These are phyloP conservation scores for Penicillium corylophilum DNA, from an alignment of 2,329 filamentous ascomycete genomes.

Conservation along the genomic window DNA sequence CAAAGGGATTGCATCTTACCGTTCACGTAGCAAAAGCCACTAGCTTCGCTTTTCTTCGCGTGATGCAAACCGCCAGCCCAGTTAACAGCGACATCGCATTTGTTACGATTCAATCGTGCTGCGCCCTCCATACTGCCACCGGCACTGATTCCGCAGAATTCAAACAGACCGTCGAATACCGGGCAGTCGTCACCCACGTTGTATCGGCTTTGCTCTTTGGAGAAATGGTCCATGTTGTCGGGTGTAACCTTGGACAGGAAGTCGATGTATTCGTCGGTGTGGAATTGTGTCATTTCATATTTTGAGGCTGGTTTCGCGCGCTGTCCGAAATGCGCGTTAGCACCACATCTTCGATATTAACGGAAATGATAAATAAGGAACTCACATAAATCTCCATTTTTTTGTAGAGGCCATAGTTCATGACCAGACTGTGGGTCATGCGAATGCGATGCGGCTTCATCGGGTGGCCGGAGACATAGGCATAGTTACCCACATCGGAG, in stretches of 20 bases:
- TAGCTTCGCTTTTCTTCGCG: slow-evolving; percentile 91
- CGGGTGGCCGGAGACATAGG: slow-evolving; percentile 75
- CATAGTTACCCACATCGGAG: slow-evolving; percentile 96
- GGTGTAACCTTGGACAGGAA: slow-evolving; percentile 85
- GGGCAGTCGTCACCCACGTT: slow-evolving; percentile 66
- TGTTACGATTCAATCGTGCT: slow-evolving; percentile 64
- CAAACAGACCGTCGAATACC: slow-evolving; percentile 68
- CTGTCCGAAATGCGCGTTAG: slow-evolving; percentile 45
- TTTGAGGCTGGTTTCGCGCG: slow-evolving; percentile 74
- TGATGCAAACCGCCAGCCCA: slow-evolving; percentile 98
- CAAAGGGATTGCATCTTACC: slow-evolving; percentile 40
- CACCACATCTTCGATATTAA: not conserved
- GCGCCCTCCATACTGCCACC: slow-evolving; percentile 70
- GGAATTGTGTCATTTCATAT: slow-evolving; percentile 71
- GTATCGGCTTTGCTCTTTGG: slow-evolving; percentile 82
- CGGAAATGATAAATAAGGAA: slow-evolving; percentile 4
- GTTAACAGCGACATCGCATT: slow-evolving; percentile 69
- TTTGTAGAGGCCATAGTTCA: slow-evolving; percentile 72
- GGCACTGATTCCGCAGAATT: slow-evolving; percentile 69
- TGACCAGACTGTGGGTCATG: slow-evolving; percentile 65
- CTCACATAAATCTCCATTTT: slow-evolving; percentile 70
- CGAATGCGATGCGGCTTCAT: slow-evolving; percentile 69
- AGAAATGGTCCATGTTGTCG: slow-evolving; percentile 95
- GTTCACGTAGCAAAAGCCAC: slow-evolving; percentile 98
- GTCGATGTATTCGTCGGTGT: slow-evolving; percentile 72